phyloP scores from a whole-genome alignment of 2,329 filamentous ascomycete genomes.

The Chalaropsis ovoidea region DNA sequence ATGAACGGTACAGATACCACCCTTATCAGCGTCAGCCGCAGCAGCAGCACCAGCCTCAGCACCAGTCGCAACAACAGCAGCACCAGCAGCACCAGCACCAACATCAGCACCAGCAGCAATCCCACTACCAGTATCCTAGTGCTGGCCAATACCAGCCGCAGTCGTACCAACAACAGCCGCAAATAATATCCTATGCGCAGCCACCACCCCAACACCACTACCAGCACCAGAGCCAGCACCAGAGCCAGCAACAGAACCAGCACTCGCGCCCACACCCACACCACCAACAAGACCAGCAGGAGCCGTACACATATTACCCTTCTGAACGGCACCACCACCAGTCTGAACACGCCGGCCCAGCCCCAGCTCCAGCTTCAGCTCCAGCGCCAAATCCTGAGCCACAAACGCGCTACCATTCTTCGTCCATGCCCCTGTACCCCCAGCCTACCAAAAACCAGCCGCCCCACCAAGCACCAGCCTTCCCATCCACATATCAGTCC shows the following conservation, averaged over 20 bases:
- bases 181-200: slow-evolving; percentile 9
- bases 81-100: slow-evolving; percentile 2
- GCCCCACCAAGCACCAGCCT: slow-evolving; percentile 21
- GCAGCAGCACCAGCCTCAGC: background rate
- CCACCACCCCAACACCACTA: background rate
- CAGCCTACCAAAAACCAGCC: slow-evolving; percentile 17
- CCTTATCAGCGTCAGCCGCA: slow-evolving; percentile 9
- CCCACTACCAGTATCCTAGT: slow-evolving; percentile 1
- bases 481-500: slow-evolving; percentile 7
- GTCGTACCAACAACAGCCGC: slow-evolving; percentile 4
- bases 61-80: background rate
- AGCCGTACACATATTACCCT: slow-evolving; percentile 29
- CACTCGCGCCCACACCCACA: slow-evolving; percentile 12
- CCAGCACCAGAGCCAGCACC: slow-evolving; percentile 3
- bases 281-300: slow-evolving; percentile 29
- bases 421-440: slow-evolving; percentile 21
- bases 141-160: slow-evolving; percentile 7
- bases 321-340: slow-evolving; percentile 27
- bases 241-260: slow-evolving; percentile 6
- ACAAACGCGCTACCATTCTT: slow-evolving; percentile 22
- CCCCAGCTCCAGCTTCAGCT: slow-evolving; percentile 14
- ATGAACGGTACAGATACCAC: slow-evolving; percentile 6
- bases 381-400: slow-evolving; percentile 8
- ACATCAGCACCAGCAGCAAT: slow-evolving; percentile 2
- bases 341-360: slow-evolving; percentile 21